Base-by-base conservation (phyloP, 495 filamentous ascomycete species). In the Massariosphaeria phaeospora region DNA sequence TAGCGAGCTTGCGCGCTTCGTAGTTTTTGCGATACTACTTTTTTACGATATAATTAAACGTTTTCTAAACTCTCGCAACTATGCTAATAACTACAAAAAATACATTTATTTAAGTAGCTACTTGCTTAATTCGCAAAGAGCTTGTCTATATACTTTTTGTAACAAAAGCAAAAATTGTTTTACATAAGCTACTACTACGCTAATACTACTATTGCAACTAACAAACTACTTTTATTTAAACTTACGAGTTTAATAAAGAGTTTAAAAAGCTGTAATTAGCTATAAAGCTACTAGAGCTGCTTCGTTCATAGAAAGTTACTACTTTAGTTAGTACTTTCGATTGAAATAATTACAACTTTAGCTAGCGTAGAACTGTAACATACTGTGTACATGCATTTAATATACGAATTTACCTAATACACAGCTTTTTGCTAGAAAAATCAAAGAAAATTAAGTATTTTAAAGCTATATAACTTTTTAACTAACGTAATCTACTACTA, bases 1-100 rank as follows among this genome's bases (percentile, higher is more conserved):
- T n/a, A 46, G 26, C n/a, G 42, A 46, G 23, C 42, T 27, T 46
- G 42, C 18, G 10, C 26, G 15, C 42, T 8, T 26, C 42, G 15
- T 30, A 27, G 30, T 46, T 27, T 46, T 46, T 27, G 42, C 24
- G 23, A 31, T 46, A 46, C 42, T 31, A 12, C 42, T 27, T 8
- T 27, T 24, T 46, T 8, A 42, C 24, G 12, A 42, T 42, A 42
- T 42, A 23, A n/a, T 42, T 23, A 42, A 21, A 42, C 39, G 20
- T 2, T 21, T 42, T 42, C 39, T 23, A 21, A 15, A 21, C 39
- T 21, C 39, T 23, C 39, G 39, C 24, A 42, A 42, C 39, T 42
- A 21, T 42, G 17, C 8, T 4, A 42, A 42, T 42, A n/a, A n/a
- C n/a, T n/a, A 23, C 39, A 23, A 42, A 42, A 42, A 42, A 42